Conservation (phyloP, 768 basidiomycete species). For the Mrakia blollopis region DNA sequence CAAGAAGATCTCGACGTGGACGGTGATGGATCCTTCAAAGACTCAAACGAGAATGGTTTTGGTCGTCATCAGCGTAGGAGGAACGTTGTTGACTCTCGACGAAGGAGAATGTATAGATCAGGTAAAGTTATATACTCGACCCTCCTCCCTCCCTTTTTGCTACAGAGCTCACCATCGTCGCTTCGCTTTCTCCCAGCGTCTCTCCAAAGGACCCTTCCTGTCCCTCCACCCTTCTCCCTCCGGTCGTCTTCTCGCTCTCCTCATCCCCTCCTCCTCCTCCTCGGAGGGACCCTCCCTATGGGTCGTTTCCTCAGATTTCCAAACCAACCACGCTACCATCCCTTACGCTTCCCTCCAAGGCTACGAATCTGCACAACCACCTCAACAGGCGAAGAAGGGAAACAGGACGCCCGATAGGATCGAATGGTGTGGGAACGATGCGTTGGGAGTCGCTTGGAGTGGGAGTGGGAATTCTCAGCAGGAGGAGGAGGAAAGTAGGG, state of each 20-base stretch:
- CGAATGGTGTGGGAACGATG: slow-evolving; percentile 96
- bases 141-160: neutral
- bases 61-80: slow-evolving; percentile 73
- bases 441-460: slow-evolving; percentile 76
- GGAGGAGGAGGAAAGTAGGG: slow-evolving; percentile 56
- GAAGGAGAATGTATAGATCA: slow-evolving; percentile 82
- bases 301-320: slow-evolving; percentile 94
- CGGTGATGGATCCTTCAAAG: slow-evolving; percentile 80
- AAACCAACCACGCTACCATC: slow-evolving; percentile 45
- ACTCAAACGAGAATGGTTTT: slow-evolving; percentile 86
- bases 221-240: slow-evolving; percentile 87
- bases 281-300: slow-evolving; percentile 51
- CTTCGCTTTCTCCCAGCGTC: slow-evolving; percentile 49
- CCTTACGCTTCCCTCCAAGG: slow-evolving; percentile 35
- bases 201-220: slow-evolving; percentile 81
- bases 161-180: neutral
- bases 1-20: slow-evolving; percentile 58
- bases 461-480: neutral
- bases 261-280: slow-evolving; percentile 51
- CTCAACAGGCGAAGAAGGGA: slow-evolving; percentile 3
- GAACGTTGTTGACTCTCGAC: slow-evolving; percentile 78
- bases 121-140: slow-evolving; percentile 37
- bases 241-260: slow-evolving; percentile 80
- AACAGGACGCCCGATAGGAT: slow-evolving; percentile 54
- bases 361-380: neutral